Percentiles rank a stretch among this genome's conserved stretches.
Evolutionary conservation across 75 land plant species (phyloP).

Genomic region (Picea glauca): DNA sequence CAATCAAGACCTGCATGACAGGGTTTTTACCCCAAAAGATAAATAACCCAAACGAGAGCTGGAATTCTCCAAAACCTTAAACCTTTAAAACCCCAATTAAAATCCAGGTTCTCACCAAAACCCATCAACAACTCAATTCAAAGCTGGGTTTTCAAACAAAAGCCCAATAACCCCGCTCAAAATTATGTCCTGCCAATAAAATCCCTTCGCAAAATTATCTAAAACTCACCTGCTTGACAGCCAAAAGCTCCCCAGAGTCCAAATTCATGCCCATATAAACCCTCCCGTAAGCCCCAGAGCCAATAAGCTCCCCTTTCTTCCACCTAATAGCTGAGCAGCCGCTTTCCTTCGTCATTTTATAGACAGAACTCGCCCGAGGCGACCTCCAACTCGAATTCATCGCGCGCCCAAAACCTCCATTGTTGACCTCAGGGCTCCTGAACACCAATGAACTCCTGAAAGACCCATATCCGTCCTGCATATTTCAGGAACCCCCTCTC

Average conservation of each 20-base stretch:
- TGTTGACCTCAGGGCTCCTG: slow-evolving; percentile 20
- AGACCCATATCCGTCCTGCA: slow-evolving; percentile 64
- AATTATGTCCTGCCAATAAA: slow-evolving; percentile 3
- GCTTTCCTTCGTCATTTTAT: slow-evolving; percentile 10
- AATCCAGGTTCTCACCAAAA: background rate
- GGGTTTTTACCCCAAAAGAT: slow-evolving; percentile 4
- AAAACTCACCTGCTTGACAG: slow-evolving; percentile 82
- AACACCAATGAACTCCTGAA: slow-evolving; percentile 56
- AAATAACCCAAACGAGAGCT: background rate
- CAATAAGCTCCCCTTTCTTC: slow-evolving; percentile 96
- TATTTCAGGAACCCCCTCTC: slow-evolving; percentile 8
- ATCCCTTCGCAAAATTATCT: background rate
- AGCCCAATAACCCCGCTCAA: background rate
- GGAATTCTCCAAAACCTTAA: background rate
- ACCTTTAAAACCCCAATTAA: background rate
- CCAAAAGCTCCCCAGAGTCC: slow-evolving; percentile 95
- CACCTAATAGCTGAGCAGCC: slow-evolving; percentile 61
- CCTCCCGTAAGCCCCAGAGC: slow-evolving; percentile 90
- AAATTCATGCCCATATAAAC: slow-evolving; percentile 99
- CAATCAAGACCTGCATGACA: slow-evolving; percentile 63
- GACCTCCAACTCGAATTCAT: slow-evolving; percentile 8
- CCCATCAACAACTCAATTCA: background rate
- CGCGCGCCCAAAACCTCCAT: background rate
- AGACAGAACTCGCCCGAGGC: slow-evolving; percentile 45
- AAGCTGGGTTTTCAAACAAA: background rate